Evolutionary conservation across 129 eudicot genomes (phyloP), one percentile per base, ranked within the genome.

Genomic region (Tagetes patula): DNA sequence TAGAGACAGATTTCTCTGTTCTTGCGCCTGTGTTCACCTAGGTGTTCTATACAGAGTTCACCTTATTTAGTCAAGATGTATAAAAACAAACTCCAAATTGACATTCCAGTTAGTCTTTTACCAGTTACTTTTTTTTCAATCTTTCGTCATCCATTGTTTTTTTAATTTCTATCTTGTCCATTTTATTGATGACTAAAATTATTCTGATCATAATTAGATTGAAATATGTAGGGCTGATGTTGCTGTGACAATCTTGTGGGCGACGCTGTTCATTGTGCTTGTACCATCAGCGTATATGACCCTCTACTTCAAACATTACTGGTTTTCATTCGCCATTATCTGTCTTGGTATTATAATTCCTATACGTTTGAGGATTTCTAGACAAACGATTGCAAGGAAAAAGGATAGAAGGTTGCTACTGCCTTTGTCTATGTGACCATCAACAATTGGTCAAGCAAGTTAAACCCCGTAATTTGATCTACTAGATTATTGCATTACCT

Each of bases 371-470:
- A 87, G 85, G 76, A 77, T 72, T 67, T 83, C 87, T 67, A 74
- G 96, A 74, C 86, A 81, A 71, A 73, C 92, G 39, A 84, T 82
- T 49, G 87, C 85, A 47, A 89, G 82, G 72, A 89, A 86, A 74
- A 86, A 77, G 77, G 92, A 84, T 39, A 81, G 87, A 80, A 78
- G 86, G 70, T 56, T 85, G 82, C 40, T 84, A 48, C 79, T 85
- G 65, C 94, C 89, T 37, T 76, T 91, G 71, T 86, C 97, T 71
- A 87, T 91, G 93, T 85, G 82, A 89, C 63, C 53, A 54, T 63
- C 56, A 54, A 67, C 72, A 46, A 4, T 54, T 20, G 56, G 40
- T 55, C 38, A 72, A 65, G 66, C 81, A 36, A 70, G 56, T 70
- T 62, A 39, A 69, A 48, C 69, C 55, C 46, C 47, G 70, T 69